Evolutionary conservation across 2,329 filamentous ascomycete species (phyloP).

Genomic region (Apiospora sp.): DNA sequence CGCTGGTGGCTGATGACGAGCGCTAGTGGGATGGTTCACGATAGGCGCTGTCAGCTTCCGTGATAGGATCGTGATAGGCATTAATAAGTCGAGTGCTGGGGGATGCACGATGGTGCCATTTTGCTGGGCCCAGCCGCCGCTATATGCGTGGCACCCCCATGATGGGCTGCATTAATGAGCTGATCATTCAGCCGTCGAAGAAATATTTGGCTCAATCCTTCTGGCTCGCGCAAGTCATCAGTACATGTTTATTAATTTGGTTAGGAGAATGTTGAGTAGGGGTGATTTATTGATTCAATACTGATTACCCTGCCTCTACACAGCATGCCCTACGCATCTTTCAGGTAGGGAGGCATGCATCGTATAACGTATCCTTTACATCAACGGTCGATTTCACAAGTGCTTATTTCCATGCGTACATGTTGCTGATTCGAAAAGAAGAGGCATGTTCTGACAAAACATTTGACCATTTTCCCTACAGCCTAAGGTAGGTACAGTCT

Average conservation of each 20-base stretch:
- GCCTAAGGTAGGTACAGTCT: not conserved
- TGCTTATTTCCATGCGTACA: not conserved
- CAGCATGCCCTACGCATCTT: not conserved
- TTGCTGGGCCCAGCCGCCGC: not conserved
- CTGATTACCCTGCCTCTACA: not conserved
- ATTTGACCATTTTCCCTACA: not conserved
- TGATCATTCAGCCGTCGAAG: not conserved
- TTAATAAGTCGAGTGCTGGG: not conserved
- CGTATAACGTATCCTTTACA: not conserved
- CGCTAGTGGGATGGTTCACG: not conserved
- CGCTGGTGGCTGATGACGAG: not conserved
- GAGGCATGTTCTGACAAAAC: not conserved
- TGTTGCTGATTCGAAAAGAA: not conserved
- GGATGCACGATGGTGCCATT: not conserved
- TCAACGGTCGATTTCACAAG: not conserved
- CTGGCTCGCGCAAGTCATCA: not conserved
- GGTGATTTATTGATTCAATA: slow-evolving; percentile 8
- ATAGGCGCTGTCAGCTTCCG: slow-evolving; percentile 1
- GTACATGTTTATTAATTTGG: not conserved
- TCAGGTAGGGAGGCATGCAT: not conserved
- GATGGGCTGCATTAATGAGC: not conserved
- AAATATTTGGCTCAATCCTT: not conserved
- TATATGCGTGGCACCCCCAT: slow-evolving; percentile 9
- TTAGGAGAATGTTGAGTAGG: not conserved
- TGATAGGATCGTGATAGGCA: slow-evolving; percentile 2